Evolutionary conservation across 2,329 filamentous ascomycete genomes (phyloP).

Genomic region (Fusarium aywerte): DNA sequence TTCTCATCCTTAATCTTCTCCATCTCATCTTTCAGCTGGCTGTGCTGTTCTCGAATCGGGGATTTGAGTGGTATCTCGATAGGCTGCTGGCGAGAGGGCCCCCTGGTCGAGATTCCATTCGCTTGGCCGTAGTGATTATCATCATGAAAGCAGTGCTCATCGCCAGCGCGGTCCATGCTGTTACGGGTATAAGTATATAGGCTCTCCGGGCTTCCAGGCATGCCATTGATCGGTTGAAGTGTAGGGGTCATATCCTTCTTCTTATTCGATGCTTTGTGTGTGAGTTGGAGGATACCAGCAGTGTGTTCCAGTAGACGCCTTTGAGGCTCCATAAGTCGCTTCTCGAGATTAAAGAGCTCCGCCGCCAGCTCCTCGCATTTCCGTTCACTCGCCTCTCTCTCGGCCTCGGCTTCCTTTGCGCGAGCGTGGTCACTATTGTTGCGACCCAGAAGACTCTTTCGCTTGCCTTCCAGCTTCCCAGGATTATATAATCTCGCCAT

Average conservation of each 20-base stretch:
- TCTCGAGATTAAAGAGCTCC: conserved; percentile 83
- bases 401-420: conserved; percentile 74
- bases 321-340: conserved; percentile 78
- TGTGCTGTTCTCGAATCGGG: conserved; percentile 64
- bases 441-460: conserved; percentile 62
- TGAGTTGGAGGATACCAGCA: conserved; percentile 89
- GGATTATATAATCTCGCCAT: conserved; percentile 82
- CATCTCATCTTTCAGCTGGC: conserved; percentile 60
- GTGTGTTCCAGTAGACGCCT: conserved; percentile 86
- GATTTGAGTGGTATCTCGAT: conserved; percentile 71
- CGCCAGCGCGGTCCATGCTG: conserved; percentile 64
- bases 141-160: conserved; percentile 78
- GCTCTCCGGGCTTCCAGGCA: conserved; percentile 81
- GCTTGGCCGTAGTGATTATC: conserved; percentile 75
- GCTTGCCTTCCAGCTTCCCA: conserved; percentile 59
- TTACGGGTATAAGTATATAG: conserved; percentile 74
- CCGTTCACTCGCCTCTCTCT: conserved; percentile 77
- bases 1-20: conserved; percentile 61
- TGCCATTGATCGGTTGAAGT: conserved; percentile 61
- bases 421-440: conserved; percentile 62
- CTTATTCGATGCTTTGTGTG: conserved; percentile 77
- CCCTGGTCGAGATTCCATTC: conserved; percentile 56
- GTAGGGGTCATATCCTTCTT: conserved; percentile 59
- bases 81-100: conserved; percentile 53
- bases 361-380: conserved; percentile 87